Conservation (phyloP, 2,329 filamentous ascomycete genomes). For the Rhynchosporium agropyri region DNA sequence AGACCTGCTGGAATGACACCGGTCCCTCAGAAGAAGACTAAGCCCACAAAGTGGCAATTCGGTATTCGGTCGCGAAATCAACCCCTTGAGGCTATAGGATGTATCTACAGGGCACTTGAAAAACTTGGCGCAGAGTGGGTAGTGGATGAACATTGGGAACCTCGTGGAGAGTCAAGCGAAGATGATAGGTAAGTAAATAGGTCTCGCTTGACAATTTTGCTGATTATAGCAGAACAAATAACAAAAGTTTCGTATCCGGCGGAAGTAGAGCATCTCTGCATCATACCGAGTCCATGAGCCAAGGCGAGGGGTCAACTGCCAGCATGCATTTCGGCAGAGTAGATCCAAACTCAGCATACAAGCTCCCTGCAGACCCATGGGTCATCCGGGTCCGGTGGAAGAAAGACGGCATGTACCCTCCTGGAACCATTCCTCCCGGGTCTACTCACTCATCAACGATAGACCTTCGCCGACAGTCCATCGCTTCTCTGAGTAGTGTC, state of each 20-base stretch:
- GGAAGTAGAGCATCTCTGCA: constrained; percentile 44
- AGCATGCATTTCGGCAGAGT: constrained; percentile 41
- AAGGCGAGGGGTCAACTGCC: constrained; percentile 35
- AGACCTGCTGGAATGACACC: constrained; percentile 66
- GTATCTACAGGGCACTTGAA: constrained; percentile 88
- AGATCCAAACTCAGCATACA: constrained; percentile 67
- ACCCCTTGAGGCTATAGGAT: constrained; percentile 90
- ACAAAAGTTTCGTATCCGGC: constrained; percentile 47
- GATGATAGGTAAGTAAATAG: constrained; percentile 45
- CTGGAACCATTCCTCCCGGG: constrained; percentile 51
- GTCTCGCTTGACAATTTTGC: constrained; percentile 4
- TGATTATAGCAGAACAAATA: constrained; percentile 40
- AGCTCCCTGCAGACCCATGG: constrained; percentile 92
- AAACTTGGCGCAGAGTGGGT: constrained; percentile 92
- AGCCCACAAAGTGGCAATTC: constrained; percentile 94
- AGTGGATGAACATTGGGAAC: constrained; percentile 57
- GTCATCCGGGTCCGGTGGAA: constrained; percentile 89
- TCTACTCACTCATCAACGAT: constrained; percentile 53
- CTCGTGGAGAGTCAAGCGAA: constrained; percentile 42
- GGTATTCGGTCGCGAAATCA: constrained; percentile 93
- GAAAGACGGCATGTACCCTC: constrained; percentile 72
- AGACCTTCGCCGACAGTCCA: constrained; percentile 47
- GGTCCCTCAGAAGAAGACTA: constrained; percentile 69
- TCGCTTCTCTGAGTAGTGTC: constrained; percentile 42
- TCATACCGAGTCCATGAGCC: constrained; percentile 45